Evolutionary conservation across 768 basidiomycete genomes (phyloP).

Genomic region (Leccinum uliginosum): DNA sequence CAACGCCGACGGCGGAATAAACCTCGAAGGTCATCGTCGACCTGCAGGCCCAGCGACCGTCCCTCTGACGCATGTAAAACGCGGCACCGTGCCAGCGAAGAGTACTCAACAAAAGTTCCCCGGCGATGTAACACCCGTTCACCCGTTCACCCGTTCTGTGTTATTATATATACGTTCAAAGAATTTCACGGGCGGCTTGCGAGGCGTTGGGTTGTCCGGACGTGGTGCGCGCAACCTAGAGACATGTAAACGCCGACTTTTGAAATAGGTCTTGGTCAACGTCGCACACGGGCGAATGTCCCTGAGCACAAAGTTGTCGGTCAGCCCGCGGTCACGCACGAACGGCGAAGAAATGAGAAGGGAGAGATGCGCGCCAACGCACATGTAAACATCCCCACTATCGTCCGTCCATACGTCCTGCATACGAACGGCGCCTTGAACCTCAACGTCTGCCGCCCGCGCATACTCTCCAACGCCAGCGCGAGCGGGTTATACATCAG

Average conservation of each 20-base stretch:
- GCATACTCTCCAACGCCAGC: slow-evolving; percentile 88
- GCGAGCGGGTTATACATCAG: too few relatives aligned
- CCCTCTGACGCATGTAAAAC: slow-evolving; percentile 12
- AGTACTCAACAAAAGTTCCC: too few relatives aligned
- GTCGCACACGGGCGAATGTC: too few relatives aligned
- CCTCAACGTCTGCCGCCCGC: slow-evolving; percentile 60
- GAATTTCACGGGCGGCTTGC: slow-evolving; percentile 61
- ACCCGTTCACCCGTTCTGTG: too few relatives aligned
- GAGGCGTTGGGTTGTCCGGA: slow-evolving; percentile 78
- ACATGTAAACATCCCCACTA: slow-evolving; percentile 45
- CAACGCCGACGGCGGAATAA: too few relatives aligned
- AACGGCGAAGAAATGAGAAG: too few relatives aligned
- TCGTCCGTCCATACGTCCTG: slow-evolving; percentile 58
- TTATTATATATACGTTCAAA: too few relatives aligned
- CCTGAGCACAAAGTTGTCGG: slow-evolving; percentile 8
- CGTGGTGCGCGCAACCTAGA: slow-evolving; percentile 54
- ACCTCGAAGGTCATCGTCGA: too few relatives aligned
- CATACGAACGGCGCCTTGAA: slow-evolving; percentile 50
- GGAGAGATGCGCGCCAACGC: slow-evolving; percentile 24
- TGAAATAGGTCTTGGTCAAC: slow-evolving; percentile 65
- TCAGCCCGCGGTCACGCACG: too few relatives aligned
- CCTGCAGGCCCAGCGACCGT: too few relatives aligned
- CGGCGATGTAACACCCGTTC: too few relatives aligned
- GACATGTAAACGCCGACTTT: slow-evolving; percentile 61
- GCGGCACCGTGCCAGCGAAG: too few relatives aligned